Base-by-base conservation (phyloP, 2,329 filamentous ascomycete genomes). In the Fusarium torulosum region DNA sequence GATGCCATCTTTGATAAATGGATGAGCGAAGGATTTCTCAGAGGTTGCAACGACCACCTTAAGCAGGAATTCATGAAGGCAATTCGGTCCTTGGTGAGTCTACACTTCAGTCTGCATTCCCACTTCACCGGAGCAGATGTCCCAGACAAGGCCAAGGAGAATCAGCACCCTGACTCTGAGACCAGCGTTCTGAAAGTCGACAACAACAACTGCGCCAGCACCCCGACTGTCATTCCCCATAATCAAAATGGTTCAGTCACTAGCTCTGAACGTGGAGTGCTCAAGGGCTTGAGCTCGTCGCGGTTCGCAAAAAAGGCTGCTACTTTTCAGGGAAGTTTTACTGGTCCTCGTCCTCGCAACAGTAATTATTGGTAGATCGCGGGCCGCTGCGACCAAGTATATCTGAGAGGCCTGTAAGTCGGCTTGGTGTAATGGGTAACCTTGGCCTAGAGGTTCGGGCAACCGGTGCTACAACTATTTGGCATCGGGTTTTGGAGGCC, bases 1-100 rank as follows among this genome's bases (percentile, higher is more conserved):
- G 72, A 76, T 7, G 67, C 65, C 0, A 66, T 74, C 4, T 61
- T 76, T 13, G 66, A 73, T 2, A 58, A 67, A 20, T 77, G 74
- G 75, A 52, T 71, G 8, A 33, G 58, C 5, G 60, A 72, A 14
- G 74, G 74, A 0, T 71, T 71, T 17, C 61, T 77, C n/a, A 43
- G 38, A 21, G 57, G 64, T 6, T 65, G 52, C 10, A 58, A 74
- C 8, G 69, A 74, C 13, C 63, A 70, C 7, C 57, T 76, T 23
- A 74, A 69, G 23, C 49, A 69, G 1, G 64, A 68, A 4, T 46
- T 75, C 1, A 25, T 74, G 4, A 27, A 64, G 0, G 40, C 75
- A 2, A 55, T 78, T 5, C 67, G 70, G 7, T 45, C 68, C 11
- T 59, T 76, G 23, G 41, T 33, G 4, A 21, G 44, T 3, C 9